Evolutionary conservation across 2,329 filamentous ascomycete genomes (phyloP).

Genomic region (Pseudogymnoascus sp.): DNA sequence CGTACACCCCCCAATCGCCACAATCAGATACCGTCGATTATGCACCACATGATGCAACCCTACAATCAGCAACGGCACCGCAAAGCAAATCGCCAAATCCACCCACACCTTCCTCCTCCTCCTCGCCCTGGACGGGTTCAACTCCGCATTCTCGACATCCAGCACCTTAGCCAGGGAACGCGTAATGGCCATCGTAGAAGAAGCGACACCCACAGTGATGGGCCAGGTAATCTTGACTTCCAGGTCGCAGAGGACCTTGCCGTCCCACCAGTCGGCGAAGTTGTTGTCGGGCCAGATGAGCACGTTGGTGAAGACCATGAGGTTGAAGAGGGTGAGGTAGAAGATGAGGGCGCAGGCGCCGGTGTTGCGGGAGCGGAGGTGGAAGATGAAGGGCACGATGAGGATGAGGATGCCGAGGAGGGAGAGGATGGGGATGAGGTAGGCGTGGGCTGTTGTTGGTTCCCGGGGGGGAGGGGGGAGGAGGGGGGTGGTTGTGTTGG

Average conservation of each 20-base stretch:
- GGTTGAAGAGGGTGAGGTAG: slow-evolving; percentile 33
- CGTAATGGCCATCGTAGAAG: slow-evolving; percentile 48
- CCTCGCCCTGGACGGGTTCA: slow-evolving; percentile 41
- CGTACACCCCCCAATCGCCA: slow-evolving; percentile 50
- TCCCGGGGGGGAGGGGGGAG: too few relatives aligned
- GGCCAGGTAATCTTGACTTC: slow-evolving; percentile 50
- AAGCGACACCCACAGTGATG: slow-evolving; percentile 41
- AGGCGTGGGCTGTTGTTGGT: slow-evolving; percentile 22
- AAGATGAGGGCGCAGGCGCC: slow-evolving; percentile 47
- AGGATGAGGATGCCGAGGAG: slow-evolving; percentile 42
- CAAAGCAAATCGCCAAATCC: slow-evolving; percentile 47
- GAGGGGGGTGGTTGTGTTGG: not conserved
- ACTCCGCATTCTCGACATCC: slow-evolving; percentile 45
- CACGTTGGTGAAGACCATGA: slow-evolving; percentile 46
- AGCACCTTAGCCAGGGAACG: slow-evolving; percentile 51
- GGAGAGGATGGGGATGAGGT: slow-evolving; percentile 40
- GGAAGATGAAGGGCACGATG: slow-evolving; percentile 49
- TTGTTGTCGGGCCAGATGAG: slow-evolving; percentile 56
- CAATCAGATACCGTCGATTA: slow-evolving; percentile 47
- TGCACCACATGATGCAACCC: slow-evolving; percentile 51
- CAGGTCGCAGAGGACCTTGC: slow-evolving; percentile 54
- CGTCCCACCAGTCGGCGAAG: slow-evolving; percentile 44
- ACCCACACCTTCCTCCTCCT: slow-evolving; percentile 37
- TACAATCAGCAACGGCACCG: slow-evolving; percentile 46
- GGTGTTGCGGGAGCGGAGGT: slow-evolving; percentile 51